Percentiles rank a stretch among this genome's conserved stretches.
These are phyloP conservation scores for Candida ortonii DNA, from an alignment of 805 yeast species.

Conservation along the genomic window DNA sequence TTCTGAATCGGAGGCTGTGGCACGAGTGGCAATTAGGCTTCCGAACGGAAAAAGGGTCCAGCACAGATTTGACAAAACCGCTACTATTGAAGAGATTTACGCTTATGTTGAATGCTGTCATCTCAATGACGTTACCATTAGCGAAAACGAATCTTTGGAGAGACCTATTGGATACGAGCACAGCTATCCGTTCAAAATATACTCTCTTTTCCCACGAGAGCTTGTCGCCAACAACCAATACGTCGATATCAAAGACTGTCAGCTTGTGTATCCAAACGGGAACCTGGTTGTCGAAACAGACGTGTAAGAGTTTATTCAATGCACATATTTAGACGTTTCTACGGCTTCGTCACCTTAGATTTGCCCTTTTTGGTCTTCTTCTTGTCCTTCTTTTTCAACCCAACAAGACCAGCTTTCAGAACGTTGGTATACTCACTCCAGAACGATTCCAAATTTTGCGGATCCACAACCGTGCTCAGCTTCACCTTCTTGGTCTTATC, in stretches of 20 bases:
- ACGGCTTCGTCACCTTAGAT: slow-evolving; percentile 14
- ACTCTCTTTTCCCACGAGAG: slow-evolving; percentile 56
- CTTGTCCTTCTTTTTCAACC: slow-evolving; percentile 79
- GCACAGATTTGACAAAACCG: slow-evolving; percentile 44
- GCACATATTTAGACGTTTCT: not conserved
- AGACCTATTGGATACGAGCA: slow-evolving; percentile 40
- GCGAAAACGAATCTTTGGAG: slow-evolving; percentile 26
- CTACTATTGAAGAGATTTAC: slow-evolving; percentile 60
- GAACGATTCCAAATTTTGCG: slow-evolving; percentile 60
- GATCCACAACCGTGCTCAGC: slow-evolving; percentile 68
- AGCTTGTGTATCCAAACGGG: slow-evolving; percentile 60
- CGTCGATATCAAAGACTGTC: slow-evolving; percentile 39
- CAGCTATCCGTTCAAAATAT: slow-evolving; percentile 46
- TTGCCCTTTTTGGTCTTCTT: slow-evolving; percentile 48
- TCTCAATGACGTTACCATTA: slow-evolving; percentile 28
- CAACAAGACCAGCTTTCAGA: slow-evolving; percentile 68
- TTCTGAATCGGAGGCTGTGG: slow-evolving; percentile 29
- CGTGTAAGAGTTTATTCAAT: slow-evolving; percentile 2
- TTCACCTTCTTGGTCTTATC: slow-evolving; percentile 54
- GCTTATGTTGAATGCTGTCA: slow-evolving; percentile 60
- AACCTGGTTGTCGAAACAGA: slow-evolving; percentile 42
- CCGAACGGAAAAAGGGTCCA: slow-evolving; percentile 59
- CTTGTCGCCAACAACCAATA: slow-evolving; percentile 35
- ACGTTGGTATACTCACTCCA: slow-evolving; percentile 74
- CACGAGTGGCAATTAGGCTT: slow-evolving; percentile 70